Base-by-base conservation (phyloP, 257 asterid species). In the Thymus quinquecostatus region DNA sequence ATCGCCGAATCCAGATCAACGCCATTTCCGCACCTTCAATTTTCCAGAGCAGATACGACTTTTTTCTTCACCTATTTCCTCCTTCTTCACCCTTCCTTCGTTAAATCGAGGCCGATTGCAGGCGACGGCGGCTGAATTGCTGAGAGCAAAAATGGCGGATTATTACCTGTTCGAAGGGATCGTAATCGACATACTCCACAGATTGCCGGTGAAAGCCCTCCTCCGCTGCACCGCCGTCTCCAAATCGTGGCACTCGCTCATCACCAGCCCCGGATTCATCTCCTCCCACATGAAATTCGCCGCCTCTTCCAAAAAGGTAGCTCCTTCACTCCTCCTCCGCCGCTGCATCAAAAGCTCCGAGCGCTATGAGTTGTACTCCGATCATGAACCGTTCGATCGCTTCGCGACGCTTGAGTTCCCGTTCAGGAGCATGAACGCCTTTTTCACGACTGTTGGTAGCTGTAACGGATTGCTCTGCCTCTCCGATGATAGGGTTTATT, bases 401-500 rank as follows among this genome's bases (percentile, higher is more conserved):
- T 6, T 6, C 1, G 4, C 70, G 2, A 45, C 64, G 0, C 30
- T 82, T 4, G 68, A 76, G 43, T 82, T 77, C 75, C 87, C 87
- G 1, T 82, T 82, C 57, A 68, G 58, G 45, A 78, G 84, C 72
- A 54, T 61, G 34, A 80, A 80, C 54, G 64, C 81, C 0, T 85
- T 70, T 33, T 82, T 82, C 66, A 78, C 84, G 28, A 76, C 80
- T n/a, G 76, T 85, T 6, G 87, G 90, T 76, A 71, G 69, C 75
- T 85, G 87, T 51, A 80, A 85, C 14, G 87, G 86, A 0, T 60
- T 85, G 80, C 21, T 85, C 8, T 85, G 90, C 67, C 78, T 85
- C 10, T 85, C 86, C 1, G 87, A 85, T 53, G 87, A 83, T 74
- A 77, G 85, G 1, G 73, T 77, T 12, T 72, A 69, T 61, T 53